Percentiles rank a stretch among this genome's conserved stretches.
phyloP scores from a whole-genome alignment of 2,329 filamentous ascomycete genomes.

The Bipolaris gigantea region DNA sequence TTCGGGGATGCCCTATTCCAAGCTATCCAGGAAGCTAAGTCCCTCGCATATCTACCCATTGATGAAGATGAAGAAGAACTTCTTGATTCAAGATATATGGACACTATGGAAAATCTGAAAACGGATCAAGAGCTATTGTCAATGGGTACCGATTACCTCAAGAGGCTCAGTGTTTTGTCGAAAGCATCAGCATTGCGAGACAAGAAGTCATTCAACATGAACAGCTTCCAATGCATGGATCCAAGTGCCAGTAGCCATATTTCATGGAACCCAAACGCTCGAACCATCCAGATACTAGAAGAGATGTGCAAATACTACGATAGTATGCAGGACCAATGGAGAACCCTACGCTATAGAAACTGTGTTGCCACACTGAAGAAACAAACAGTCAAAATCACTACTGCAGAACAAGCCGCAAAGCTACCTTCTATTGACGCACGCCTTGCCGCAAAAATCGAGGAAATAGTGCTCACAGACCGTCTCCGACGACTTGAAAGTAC shows the following conservation, averaged over 20 bases:
- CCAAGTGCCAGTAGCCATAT: slow-evolving; percentile 52
- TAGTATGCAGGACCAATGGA: slow-evolving; percentile 75
- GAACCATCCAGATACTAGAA: slow-evolving; percentile 75
- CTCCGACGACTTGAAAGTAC: slow-evolving; percentile 74
- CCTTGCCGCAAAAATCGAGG: slow-evolving; percentile 83
- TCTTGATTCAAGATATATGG: slow-evolving; percentile 30
- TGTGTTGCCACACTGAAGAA: slow-evolving; percentile 73
- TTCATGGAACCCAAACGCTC: slow-evolving; percentile 67
- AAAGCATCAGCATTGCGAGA: slow-evolving; percentile 8
- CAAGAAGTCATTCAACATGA: slow-evolving; percentile 36
- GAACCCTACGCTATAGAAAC: slow-evolving; percentile 73
- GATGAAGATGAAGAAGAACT: slow-evolving; percentile 44
- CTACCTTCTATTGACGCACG: slow-evolving; percentile 72
- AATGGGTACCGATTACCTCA: slow-evolving; percentile 13
- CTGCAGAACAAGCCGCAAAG: slow-evolving; percentile 66
- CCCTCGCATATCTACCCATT: slow-evolving; percentile 59
- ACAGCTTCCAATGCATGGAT: slow-evolving; percentile 62
- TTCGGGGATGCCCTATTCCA: slow-evolving; percentile 62
- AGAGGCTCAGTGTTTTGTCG: slow-evolving; percentile 8
- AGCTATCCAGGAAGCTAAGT: slow-evolving; percentile 65
- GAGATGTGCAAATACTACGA: slow-evolving; percentile 79
- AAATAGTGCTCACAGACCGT: slow-evolving; percentile 75
- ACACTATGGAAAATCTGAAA: slow-evolving; percentile 21
- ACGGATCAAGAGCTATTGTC: slow-evolving; percentile 30
- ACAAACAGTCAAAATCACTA: slow-evolving; percentile 65